Conservation (phyloP, 495 filamentous ascomycete genomes). For the Trichoderma asperelloides region DNA sequence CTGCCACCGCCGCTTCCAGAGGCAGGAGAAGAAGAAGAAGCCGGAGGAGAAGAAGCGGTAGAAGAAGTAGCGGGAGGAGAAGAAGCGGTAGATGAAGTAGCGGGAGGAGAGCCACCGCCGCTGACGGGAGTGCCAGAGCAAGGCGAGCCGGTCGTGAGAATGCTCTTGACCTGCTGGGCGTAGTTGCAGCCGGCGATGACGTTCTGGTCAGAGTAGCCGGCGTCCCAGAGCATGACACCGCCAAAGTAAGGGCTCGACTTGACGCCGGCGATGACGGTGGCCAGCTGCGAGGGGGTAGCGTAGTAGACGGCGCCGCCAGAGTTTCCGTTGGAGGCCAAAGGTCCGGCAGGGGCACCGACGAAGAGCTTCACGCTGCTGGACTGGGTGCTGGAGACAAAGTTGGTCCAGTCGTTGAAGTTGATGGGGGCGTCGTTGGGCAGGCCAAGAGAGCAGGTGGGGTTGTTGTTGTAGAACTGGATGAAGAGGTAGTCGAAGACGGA, state of each 20-base stretch:
- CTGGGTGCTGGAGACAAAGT: slow-evolving; percentile 41
- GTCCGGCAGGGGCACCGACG: slow-evolving; percentile 49
- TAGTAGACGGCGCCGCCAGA: slow-evolving; percentile 14
- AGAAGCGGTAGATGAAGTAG: background rate
- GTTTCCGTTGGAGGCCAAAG: slow-evolving; percentile 15
- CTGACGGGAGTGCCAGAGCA: background rate
- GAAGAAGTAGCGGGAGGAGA: background rate
- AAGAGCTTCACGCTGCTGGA: slow-evolving; percentile 47
- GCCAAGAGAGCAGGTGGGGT: slow-evolving; percentile 12
- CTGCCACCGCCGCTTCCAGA: background rate
- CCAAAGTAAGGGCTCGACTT: slow-evolving; percentile 17
- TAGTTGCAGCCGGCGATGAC: slow-evolving; percentile 11
- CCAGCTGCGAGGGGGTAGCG: slow-evolving; percentile 12
- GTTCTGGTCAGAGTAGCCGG: slow-evolving; percentile 17
- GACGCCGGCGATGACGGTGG: slow-evolving; percentile 16
- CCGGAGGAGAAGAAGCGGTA: background rate
- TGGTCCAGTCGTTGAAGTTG: slow-evolving; percentile 51
- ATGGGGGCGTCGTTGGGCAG: slow-evolving; percentile 31
- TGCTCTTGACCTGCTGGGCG: slow-evolving; percentile 8
- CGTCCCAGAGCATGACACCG: slow-evolving; percentile 24
- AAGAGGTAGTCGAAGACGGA: slow-evolving; percentile 28
- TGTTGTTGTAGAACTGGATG: slow-evolving; percentile 22
- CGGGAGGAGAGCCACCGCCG: background rate
- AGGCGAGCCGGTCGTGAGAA: slow-evolving; percentile 4
- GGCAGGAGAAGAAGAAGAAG: background rate